Evolutionary conservation across 306 rosid species (phyloP).

Genomic region (Corylus americana): DNA sequence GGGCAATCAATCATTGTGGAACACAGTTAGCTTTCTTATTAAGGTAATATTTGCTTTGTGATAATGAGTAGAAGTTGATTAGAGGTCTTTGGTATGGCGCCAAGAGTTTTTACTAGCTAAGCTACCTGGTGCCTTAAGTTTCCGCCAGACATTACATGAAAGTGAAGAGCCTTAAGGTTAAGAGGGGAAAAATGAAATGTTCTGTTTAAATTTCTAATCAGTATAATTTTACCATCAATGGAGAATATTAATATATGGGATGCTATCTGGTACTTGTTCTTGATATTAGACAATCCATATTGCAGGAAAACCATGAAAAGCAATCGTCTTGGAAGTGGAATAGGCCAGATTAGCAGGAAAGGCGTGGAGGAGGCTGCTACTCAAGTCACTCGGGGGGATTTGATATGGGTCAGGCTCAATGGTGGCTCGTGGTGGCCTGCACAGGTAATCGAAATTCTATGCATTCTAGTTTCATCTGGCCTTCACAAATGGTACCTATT

Average conservation of each 20-base stretch:
- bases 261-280: not conserved
- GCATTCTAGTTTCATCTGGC: not conserved
- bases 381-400: conserved; percentile 42
- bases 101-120: not conserved
- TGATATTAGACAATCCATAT: not conserved
- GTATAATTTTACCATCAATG: not conserved
- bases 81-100: not conserved
- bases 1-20: not conserved
- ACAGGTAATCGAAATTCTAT: conserved; percentile 44
- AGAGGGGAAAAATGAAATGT: not conserved
- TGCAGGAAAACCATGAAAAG: conserved; percentile 20
- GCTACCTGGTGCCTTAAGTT: not conserved
- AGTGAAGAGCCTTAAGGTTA: not conserved
- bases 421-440: conserved; percentile 76
- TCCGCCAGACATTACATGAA: not conserved
- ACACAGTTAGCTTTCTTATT: not conserved
- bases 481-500: conserved; percentile 2
- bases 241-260: not conserved
- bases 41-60: not conserved
- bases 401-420: conserved; percentile 43
- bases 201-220: not conserved
- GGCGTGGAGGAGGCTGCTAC: conserved; percentile 24
- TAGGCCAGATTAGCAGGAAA: conserved; percentile 20
- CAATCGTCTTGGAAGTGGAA: conserved; percentile 14
- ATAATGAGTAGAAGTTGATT: not conserved